These are phyloP conservation scores for Phyllosticta capitalensis DNA, from an alignment of 2,329 filamentous ascomycete genomes.

Conservation along the genomic window DNA sequence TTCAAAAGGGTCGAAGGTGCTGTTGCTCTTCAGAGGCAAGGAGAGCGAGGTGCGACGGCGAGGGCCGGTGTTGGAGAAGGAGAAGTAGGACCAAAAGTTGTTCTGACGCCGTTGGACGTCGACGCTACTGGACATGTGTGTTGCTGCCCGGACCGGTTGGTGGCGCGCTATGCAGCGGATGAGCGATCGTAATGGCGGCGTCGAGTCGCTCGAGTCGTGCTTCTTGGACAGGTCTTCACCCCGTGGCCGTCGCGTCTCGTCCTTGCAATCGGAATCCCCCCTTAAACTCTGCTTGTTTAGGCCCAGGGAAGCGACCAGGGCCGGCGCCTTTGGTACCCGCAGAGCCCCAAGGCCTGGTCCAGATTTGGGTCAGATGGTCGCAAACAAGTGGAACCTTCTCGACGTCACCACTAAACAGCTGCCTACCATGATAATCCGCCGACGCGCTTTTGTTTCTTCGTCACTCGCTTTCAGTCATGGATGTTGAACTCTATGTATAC, in stretches of 20 bases:
- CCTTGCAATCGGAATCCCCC: neutral
- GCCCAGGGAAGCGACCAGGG: neutral
- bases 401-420: neutral
- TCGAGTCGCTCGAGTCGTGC: neutral
- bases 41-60: slow-evolving; percentile 45
- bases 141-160: slow-evolving; percentile 7
- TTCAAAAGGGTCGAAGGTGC: slow-evolving; percentile 34
- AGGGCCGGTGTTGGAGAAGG: slow-evolving; percentile 34
- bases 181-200: slow-evolving; percentile 9
- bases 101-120: slow-evolving; percentile 40
- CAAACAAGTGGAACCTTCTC: neutral
- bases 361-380: neutral
- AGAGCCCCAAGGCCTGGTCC: neutral
- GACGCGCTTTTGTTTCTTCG: neutral
- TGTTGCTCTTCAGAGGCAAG: slow-evolving; percentile 33
- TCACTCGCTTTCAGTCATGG: slow-evolving; percentile 28
- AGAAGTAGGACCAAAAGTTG: slow-evolving; percentile 44
- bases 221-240: neutral
- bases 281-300: neutral
- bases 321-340: neutral
- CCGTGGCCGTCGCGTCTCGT: neutral
- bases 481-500: slow-evolving; percentile 43
- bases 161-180: slow-evolving; percentile 8
- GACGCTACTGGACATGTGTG: slow-evolving; percentile 46
- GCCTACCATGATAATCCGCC: neutral